Percentiles rank a stretch among this genome's conserved stretches.
Conservation (phyloP, 2,329 filamentous ascomycete species). For the Ophiobolus disseminans region DNA sequence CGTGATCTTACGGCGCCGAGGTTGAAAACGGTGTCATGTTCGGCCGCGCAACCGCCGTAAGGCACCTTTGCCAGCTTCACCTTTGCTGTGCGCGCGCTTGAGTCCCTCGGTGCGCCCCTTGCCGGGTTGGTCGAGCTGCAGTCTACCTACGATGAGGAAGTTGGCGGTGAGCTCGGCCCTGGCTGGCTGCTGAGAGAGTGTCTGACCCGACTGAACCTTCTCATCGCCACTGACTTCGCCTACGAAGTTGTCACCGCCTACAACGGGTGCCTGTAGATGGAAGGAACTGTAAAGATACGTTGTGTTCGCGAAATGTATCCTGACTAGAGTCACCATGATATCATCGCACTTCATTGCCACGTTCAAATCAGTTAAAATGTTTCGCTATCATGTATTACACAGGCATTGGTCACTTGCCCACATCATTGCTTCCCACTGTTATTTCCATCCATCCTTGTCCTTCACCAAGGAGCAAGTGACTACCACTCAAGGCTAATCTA, state of each 20-base stretch:
- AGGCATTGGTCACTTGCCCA: neutral
- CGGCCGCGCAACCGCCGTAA: neutral
- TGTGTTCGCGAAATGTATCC: no score
- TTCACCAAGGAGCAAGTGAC: neutral
- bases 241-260: neutral
- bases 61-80: neutral
- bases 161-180: neutral
- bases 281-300: no score
- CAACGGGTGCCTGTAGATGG: neutral
- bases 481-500: slow-evolving; percentile 1
- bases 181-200: neutral
- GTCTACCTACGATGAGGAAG: neutral
- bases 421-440: neutral
- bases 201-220: neutral
- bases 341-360: neutral
- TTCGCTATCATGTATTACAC: neutral
- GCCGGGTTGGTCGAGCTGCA: neutral
- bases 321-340: no score
- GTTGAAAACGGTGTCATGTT: neutral
- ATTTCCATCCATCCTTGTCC: neutral
- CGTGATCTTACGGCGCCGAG: neutral
- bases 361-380: neutral
- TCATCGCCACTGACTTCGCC: neutral
- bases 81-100: neutral
- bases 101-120: neutral